Percentiles rank a stretch among this genome's conserved stretches.
phyloP scores from a whole-genome alignment of 106 monocot species.

The Chionographis japonica region DNA sequence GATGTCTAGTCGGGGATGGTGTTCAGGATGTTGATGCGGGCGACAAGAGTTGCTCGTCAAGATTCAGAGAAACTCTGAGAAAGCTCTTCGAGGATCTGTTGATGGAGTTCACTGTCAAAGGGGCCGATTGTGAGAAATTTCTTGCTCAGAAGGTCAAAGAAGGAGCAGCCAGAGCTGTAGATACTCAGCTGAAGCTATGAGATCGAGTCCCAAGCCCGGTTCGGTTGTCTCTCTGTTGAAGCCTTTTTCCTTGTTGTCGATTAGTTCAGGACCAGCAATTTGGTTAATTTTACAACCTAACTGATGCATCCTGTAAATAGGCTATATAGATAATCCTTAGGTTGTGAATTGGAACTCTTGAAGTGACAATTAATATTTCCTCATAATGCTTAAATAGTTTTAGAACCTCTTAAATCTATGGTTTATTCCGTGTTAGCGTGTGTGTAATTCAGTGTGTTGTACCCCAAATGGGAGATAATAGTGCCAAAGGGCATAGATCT shows the following conservation, averaged over 20 bases:
- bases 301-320: background rate
- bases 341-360: background rate
- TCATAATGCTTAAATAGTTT: too few relatives aligned
- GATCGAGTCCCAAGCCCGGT: background rate
- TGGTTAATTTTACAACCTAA: background rate
- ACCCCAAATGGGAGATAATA: too few relatives aligned
- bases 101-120: slow-evolving; percentile 51
- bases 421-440: too few relatives aligned
- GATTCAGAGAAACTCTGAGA: slow-evolving; percentile 16
- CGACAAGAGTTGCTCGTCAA: background rate
- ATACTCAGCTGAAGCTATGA: slow-evolving; percentile 4
- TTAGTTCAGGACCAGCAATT: background rate
- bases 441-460: too few relatives aligned
- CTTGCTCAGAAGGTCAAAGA: slow-evolving; percentile 26
- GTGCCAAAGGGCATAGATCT: too few relatives aligned
- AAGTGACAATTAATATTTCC: too few relatives aligned
- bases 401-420: too few relatives aligned
- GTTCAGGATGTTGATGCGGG: background rate
- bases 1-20: slow-evolving; percentile 11
- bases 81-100: slow-evolving; percentile 38
- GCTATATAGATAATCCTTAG: background rate
- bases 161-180: slow-evolving; percentile 2
- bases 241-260: too few relatives aligned
- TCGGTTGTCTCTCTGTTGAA: too few relatives aligned
- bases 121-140: slow-evolving; percentile 36